phyloP scores from a whole-genome alignment of 306 rosid genomes.

The Prunus davidiana region DNA sequence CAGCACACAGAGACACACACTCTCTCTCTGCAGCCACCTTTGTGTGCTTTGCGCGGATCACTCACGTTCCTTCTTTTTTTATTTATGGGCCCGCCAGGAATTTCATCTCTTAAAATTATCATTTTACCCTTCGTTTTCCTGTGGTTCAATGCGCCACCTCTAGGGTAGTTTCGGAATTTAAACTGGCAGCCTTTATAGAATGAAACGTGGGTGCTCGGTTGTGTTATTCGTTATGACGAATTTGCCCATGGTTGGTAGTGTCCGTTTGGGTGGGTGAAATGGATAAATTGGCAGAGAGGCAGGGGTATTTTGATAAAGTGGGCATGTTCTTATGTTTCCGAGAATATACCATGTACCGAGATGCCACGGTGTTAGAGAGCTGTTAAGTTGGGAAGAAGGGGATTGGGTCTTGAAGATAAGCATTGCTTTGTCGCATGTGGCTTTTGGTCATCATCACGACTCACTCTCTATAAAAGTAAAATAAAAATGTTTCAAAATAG shows the following conservation, averaged over 20 bases:
- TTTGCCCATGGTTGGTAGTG: constrained; percentile 26
- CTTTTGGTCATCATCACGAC: constrained; percentile 3
- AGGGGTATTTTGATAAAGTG: constrained; percentile 27
- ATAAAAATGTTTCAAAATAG: too few relatives aligned
- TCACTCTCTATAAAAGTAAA: background rate
- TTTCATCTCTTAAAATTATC: constrained; percentile 9
- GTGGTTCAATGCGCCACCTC: accelerated
- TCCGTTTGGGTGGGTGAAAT: background rate
- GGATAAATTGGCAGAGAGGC: background rate
- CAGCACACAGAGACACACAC: constrained; percentile 39
- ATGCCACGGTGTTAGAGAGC: constrained; percentile 61
- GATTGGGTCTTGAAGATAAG: constrained; percentile 33
- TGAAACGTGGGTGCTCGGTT: constrained; percentile 48
- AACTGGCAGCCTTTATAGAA: background rate
- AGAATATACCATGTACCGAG: constrained; percentile 29
- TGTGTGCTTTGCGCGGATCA: constrained; percentile 45
- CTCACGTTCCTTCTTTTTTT: constrained; percentile 43
- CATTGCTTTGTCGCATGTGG: constrained; percentile 34
- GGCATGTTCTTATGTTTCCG: background rate
- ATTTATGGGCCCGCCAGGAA: constrained; percentile 33
- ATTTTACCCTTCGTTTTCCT: background rate
- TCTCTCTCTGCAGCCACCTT: constrained; percentile 28
- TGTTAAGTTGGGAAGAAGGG: constrained; percentile 24
- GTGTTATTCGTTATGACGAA: constrained; percentile 25
- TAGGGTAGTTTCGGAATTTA: constrained; percentile 33